A percentile compares a stretch with the other conserved stretches of the same genome.
These are phyloP conservation scores for Plasmopara halstedii DNA, from an alignment of 352 stramenopile species.

Conservation along the genomic window DNA sequence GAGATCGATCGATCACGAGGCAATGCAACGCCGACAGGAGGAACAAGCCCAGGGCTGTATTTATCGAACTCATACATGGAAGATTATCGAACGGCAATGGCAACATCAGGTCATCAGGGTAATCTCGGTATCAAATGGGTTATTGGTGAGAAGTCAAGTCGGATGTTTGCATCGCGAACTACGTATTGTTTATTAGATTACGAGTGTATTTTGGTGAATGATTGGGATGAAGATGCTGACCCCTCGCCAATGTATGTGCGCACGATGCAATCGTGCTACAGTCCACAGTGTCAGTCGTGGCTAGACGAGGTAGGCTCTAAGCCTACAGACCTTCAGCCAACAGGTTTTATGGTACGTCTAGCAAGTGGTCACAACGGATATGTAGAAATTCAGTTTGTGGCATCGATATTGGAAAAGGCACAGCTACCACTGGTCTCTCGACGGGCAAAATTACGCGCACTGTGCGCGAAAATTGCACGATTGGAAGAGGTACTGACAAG, in stretches of 20 bases:
- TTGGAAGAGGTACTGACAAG: slow-evolving; percentile 69
- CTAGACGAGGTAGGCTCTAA: slow-evolving; percentile 48
- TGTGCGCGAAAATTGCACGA: slow-evolving; percentile 46
- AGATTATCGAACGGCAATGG: slow-evolving; percentile 37
- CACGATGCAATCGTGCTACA: slow-evolving; percentile 57
- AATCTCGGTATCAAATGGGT: slow-evolving; percentile 69
- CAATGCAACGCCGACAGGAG: not conserved
- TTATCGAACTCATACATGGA: slow-evolving; percentile 34
- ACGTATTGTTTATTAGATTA: slow-evolving; percentile 73
- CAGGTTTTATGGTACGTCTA: slow-evolving; percentile 69
- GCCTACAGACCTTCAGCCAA: slow-evolving; percentile 51
- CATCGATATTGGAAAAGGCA: slow-evolving; percentile 64
- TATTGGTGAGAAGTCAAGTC: slow-evolving; percentile 49
- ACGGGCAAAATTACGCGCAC: slow-evolving; percentile 46
- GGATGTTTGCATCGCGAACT: slow-evolving; percentile 58
- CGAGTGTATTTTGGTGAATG: slow-evolving; percentile 63
- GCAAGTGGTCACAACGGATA: slow-evolving; percentile 33
- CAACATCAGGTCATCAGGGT: slow-evolving; percentile 36
- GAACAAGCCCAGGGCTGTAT: slow-evolving; percentile 8
- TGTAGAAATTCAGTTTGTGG: slow-evolving; percentile 71
- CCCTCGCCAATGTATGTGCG: slow-evolving; percentile 61
- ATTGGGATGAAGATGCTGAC: slow-evolving; percentile 52
- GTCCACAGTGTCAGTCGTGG: slow-evolving; percentile 51
- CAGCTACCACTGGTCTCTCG: slow-evolving; percentile 46
- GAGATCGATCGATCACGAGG: slow-evolving; percentile 10